phyloP scores from a whole-genome alignment of 2,329 filamentous ascomycete genomes.

The Immersiporthe knoxdaviesiana region DNA sequence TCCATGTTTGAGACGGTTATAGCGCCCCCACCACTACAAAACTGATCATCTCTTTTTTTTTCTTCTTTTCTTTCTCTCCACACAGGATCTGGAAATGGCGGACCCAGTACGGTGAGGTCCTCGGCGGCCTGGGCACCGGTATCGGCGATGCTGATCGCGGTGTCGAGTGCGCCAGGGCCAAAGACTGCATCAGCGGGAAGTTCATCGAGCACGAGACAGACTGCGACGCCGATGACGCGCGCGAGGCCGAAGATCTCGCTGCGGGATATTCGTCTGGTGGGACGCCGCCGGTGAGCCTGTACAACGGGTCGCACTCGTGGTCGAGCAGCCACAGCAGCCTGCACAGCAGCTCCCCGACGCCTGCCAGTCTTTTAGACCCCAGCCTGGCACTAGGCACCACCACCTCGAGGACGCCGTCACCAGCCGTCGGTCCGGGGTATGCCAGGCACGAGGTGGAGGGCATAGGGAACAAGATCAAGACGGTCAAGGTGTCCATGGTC shows the following conservation, averaged over 20 bases:
- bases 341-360: conserved; percentile 28
- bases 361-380: conserved; percentile 37
- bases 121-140: conserved; percentile 80
- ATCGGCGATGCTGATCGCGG: conserved; percentile 88
- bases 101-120: conserved; percentile 78
- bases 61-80: no score
- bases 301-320: conserved; percentile 30
- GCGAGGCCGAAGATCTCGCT: conserved; percentile 45
- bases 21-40: conserved; percentile 11
- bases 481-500: conserved; percentile 82
- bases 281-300: conserved; percentile 23
- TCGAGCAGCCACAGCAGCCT: conserved; percentile 28
- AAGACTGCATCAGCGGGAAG: conserved; percentile 73
- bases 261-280: conserved; percentile 21
- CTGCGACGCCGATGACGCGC: conserved; percentile 77
- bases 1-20: not conserved
- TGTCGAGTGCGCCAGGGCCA: conserved; percentile 82
- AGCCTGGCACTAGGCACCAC: conserved; percentile 26
- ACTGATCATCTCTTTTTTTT: not conserved
- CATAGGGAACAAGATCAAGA: conserved; percentile 85
- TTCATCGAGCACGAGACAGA: conserved; percentile 84
- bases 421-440: conserved; percentile 71
- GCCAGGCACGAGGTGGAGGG: conserved; percentile 87
- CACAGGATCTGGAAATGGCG: conserved; percentile 84
- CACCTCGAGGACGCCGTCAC: conserved; percentile 48